Base-by-base conservation (phyloP, 306 rosid genomes). In the Cotoneaster glaucophyllus region DNA sequence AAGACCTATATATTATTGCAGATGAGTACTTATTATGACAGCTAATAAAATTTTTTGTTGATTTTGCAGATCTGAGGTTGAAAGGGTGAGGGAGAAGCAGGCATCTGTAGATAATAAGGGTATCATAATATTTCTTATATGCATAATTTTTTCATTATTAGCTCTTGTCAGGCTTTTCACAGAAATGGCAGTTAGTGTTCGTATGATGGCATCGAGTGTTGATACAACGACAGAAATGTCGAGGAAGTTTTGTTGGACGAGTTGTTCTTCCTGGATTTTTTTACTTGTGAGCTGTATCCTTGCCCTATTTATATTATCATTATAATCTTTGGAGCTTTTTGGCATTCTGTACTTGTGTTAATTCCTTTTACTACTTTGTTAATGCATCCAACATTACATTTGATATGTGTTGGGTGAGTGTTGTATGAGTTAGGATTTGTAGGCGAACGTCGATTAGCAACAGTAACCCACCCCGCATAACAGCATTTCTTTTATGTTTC, bases 181-280 rank as follows among this genome's bases (percentile, higher is more conserved):
- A 64, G 82, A 83, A 69, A n/a, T 83, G 76, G 84, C 84, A 69
- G 73, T 50, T 74, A 80, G 88, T 80, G 82, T 87, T 79, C 85
- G 24, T 82, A 82, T 73, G 78, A 82, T 73, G 78, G 77, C 69
- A 34, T 70, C 64, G 63, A 80, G 88, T 80, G 84, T 74, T 75
- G 64, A 81, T 75, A 81, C 84, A 82, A 80, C 54, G 18, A 48
- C 86, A 71, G 75, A 31, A 59, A 11, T 79, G 59, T 69, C 91
- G 82, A 34, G 92, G 90, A 87, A 90, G 81, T 92, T 92, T 90
- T 90, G 91, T 84, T 76, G 62, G 48, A 70, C 44, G 77, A 81
- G 82, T 73, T 79, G 87, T 74, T 79, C 89, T 82, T 87, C 99
- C 89, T 90, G 99, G 97, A 72, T 83, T 77, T 75, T 88, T 76